Evolutionary conservation across 768 basidiomycete genomes (phyloP).

Genomic region (Botryobasidium botryosum): DNA sequence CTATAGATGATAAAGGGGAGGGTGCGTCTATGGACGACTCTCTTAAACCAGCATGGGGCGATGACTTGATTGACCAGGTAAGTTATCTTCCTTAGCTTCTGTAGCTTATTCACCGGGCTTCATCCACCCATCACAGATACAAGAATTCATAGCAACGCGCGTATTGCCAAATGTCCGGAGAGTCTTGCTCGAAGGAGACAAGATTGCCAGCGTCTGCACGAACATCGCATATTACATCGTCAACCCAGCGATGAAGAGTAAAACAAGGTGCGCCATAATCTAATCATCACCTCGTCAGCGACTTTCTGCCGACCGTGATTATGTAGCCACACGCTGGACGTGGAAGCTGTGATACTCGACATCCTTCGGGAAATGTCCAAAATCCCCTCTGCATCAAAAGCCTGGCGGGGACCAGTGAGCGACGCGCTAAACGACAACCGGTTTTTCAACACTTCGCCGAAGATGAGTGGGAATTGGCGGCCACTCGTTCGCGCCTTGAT

Average conservation of each 20-base stretch:
- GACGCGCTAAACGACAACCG: constrained; percentile 77
- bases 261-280: constrained; percentile 44
- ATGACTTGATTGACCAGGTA: background rate
- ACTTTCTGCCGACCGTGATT: background rate
- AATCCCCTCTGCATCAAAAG: constrained; percentile 58
- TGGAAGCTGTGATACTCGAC: constrained; percentile 46
- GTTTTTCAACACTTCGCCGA: constrained; percentile 60
- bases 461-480: constrained; percentile 48
- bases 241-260: constrained; percentile 61
- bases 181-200: constrained; percentile 74
- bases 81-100: too few species aligned
- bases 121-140: constrained; percentile 50
- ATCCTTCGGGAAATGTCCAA: constrained; percentile 66
- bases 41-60: background rate
- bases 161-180: constrained; percentile 61
- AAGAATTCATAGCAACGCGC: constrained; percentile 45
- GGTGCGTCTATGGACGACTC: constrained; percentile 5
- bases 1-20: constrained; percentile 9
- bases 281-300: background rate
- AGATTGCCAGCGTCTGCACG: constrained; percentile 55
- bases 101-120: too few species aligned
- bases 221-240: constrained; percentile 77
- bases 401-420: constrained; percentile 64
- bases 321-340: constrained; percentile 49
- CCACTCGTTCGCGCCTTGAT: constrained; percentile 64